Conservation (phyloP, 495 filamentous ascomycete species). For the Annulohypoxylon moriforme region DNA sequence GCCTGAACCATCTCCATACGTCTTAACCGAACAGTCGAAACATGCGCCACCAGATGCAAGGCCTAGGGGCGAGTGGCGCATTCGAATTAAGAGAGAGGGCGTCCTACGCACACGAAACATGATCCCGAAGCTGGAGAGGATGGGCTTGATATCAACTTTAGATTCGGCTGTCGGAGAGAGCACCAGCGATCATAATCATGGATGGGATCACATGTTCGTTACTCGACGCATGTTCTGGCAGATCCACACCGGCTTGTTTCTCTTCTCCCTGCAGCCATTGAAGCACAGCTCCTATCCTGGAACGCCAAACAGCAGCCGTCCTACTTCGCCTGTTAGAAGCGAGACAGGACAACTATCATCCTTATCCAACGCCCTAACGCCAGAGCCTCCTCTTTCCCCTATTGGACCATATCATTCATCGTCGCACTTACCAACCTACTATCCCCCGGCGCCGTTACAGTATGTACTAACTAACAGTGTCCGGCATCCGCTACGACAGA, state of each 20-base stretch:
- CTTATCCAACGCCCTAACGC: constrained; percentile 35
- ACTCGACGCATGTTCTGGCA: constrained; percentile 90
- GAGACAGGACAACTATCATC: constrained; percentile 43
- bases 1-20: constrained; percentile 63
- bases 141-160: constrained; percentile 82
- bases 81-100: constrained; percentile 85
- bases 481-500: constrained; percentile 88
- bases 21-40: constrained; percentile 71
- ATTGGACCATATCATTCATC: constrained; percentile 77
- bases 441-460: constrained; percentile 82
- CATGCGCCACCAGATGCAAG: constrained; percentile 73
- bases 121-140: constrained; percentile 90
- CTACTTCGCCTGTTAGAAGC: constrained; percentile 69
- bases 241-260: constrained; percentile 83
- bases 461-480: constrained; percentile 82
- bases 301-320: constrained; percentile 63
- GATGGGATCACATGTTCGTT: constrained; percentile 85
- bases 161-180: constrained; percentile 79
- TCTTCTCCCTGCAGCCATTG: constrained; percentile 81
- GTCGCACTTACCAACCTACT: constrained; percentile 90
- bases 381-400: constrained; percentile 53
- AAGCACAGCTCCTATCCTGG: constrained; percentile 63
- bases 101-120: constrained; percentile 84
- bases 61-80: constrained; percentile 87
- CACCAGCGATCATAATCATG: constrained; percentile 69